Percentiles rank a stretch among this genome's conserved stretches.
Conservation (phyloP, 805 yeast species). For the Kuraishia ogatae region DNA sequence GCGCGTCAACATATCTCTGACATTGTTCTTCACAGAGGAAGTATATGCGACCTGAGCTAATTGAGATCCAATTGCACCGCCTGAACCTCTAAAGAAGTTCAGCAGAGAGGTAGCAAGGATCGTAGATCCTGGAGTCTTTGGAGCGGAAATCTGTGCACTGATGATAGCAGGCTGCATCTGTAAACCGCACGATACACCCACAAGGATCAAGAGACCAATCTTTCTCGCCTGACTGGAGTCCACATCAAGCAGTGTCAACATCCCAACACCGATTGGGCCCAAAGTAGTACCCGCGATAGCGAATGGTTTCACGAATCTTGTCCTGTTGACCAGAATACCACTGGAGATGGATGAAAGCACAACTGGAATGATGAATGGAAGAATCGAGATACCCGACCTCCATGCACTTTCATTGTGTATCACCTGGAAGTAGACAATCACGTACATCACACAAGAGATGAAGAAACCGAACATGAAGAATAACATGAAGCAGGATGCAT, state of each 20-base stretch:
- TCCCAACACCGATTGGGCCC: conserved; percentile 36
- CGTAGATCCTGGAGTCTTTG: conserved; percentile 39
- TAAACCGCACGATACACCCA: conserved; percentile 42
- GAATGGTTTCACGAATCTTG: conserved; percentile 32
- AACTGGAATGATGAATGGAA: conserved; percentile 36
- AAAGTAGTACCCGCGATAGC: conserved; percentile 26
- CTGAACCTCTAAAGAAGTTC: conserved; percentile 37
- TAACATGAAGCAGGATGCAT: conserved; percentile 12
- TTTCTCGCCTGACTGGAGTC: conserved; percentile 26
- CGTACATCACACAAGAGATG: conserved; percentile 34
- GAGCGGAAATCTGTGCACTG: conserved; percentile 39
- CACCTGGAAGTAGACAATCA: conserved; percentile 42
- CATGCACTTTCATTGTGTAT: conserved; percentile 33
- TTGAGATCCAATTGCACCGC: conserved; percentile 35
- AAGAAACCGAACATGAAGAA: conserved; percentile 23
- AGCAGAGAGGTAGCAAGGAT: conserved; percentile 38
- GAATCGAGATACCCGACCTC: conserved; percentile 35
- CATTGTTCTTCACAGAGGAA: conserved; percentile 15
- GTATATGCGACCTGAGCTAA: conserved; percentile 32
- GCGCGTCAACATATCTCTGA: conserved; percentile 2
- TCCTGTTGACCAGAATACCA: conserved; percentile 29
- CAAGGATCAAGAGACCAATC: conserved; percentile 36
- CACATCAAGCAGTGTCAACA: conserved; percentile 30
- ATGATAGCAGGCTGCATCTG: conserved; percentile 37
- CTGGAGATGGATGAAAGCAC: conserved; percentile 28